Evolutionary conservation across 73 alveolate species (phyloP), one percentile per base, ranked within the genome.

Genomic region (Paramecium primaurelia): DNA sequence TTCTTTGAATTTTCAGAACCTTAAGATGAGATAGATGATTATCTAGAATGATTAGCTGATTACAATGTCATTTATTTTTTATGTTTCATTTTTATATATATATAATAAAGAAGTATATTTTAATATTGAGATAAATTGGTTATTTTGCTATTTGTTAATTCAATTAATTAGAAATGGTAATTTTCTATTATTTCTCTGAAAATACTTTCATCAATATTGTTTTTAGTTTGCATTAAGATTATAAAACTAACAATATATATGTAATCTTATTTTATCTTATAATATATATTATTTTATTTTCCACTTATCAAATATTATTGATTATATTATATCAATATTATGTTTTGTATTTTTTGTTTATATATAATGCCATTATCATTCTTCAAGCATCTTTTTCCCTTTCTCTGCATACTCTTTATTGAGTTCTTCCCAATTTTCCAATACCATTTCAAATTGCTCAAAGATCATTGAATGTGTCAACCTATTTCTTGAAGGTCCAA

Each of bases 361-460:
- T 54, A 18, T 18, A 54, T 12, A 49, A 16, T 49, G 22, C 8
- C 59, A 54, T 54, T 7, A 54, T 45, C 77, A 64, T 64, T 80
- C 77, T 49, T 80, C 77, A 20, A 80, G 68, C 58, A 89, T 40
- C 18, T 71, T 38, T 12, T 89, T 45, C 22, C 94, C 92, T 47
- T 83, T 89, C 30, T 73, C 40, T 1, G 90, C 92, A 71, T 89
- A 89, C 28, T 89, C 94, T 71, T 89, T 77, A 38, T 71, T 68
- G 58, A 89, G 75, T 32, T 88, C 84, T 54, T 89, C 80, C 94
- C 94, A 89, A 44, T 89, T 45, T 71, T 89, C 94, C 77, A 89
- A 71, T 59, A 89, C 37, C 91, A 45, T 26, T 44, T 73, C 92
- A 83, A 89, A 89, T 89, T 89, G 58, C 54, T 89, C 92, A 73